Evolutionary conservation across 2,329 filamentous ascomycete genomes (phyloP), one percentile per base, ranked within the genome.

Genomic region (Sporothrix brunneoviolacea): DNA sequence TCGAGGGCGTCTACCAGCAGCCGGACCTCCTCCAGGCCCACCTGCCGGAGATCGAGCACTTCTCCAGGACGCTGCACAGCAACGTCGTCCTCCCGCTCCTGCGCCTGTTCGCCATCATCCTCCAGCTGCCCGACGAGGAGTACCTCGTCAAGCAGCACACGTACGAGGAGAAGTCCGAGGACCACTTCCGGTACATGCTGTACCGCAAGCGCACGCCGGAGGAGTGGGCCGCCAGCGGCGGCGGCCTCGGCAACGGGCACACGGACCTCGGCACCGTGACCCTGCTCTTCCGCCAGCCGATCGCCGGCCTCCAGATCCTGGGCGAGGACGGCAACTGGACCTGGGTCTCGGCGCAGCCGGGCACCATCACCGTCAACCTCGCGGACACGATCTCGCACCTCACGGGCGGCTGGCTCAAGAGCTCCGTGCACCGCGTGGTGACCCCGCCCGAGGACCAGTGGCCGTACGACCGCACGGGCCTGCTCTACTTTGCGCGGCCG

Each of bases 161-260:
- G 1, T 83, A 81, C 57, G 72, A 80, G 3, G 66, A 71, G 40
- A 68, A 72, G 21, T 70, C 72, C 24, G 77, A 80, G 51, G 73
- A 77, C 50, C 77, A 82, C 57, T 68, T 80, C 32, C 72, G 79
- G 3, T 81, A 80, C 62, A 81, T 81, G 77, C 68, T 75, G 41
- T 81, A 81, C 57, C 66, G 69, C 15, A 64, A 67, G 0, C 70
- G 75, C n/a, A 48, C 40, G 22, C 45, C 48, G 21, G 50, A 53
- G 13, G 52, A 59, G n/a, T n/a, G n/a, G 3, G 72, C 70, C 58
- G 63, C 63, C 30, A 66, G 63, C 37, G 65, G 64, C 5, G 51
- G 55, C 24, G 48, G 52, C 22, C 47, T 51, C 15, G 53, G 50
- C 38, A 38, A 50, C 36, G 74, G 75, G 0, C 75, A 79, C 57